Percentiles rank a stretch among this genome's conserved stretches.
Conservation (phyloP, 1,284 basidiomycete genomes). For the Ganoderma meredithae region DNA sequence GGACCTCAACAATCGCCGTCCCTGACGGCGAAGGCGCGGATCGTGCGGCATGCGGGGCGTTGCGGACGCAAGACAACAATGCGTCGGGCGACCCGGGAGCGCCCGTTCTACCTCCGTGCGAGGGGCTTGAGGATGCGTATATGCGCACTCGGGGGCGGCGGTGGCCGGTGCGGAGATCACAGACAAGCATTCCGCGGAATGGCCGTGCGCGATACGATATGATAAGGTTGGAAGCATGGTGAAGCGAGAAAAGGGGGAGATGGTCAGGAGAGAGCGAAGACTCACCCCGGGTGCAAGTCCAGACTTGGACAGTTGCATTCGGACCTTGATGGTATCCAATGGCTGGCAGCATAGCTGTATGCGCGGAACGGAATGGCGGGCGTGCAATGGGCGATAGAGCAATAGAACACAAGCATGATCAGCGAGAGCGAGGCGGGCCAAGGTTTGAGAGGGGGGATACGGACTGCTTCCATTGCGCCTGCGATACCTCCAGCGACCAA, state of each 20-base stretch:
- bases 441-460: slow-evolving; percentile 41
- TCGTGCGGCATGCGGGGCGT: neutral
- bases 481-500: slow-evolving; percentile 92
- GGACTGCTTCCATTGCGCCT: slow-evolving; percentile 89
- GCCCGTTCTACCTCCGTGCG: slow-evolving; percentile 22
- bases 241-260: neutral
- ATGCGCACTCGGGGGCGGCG: neutral
- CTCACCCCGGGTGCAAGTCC: slow-evolving; percentile 82
- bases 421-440: neutral
- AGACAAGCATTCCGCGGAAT: neutral
- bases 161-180: neutral
- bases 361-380: neutral
- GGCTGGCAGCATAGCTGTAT: slow-evolving; percentile 79
- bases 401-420: neutral
- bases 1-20: neutral
- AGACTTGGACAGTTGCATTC: slow-evolving; percentile 94
- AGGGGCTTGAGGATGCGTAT: neutral
- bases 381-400: neutral
- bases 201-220: neutral
- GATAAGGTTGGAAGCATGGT: neutral
- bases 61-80: neutral
- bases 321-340: slow-evolving; percentile 97
- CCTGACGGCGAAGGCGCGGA: neutral
- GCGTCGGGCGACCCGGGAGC: neutral
- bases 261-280: slow-evolving; percentile 28